Conservation (phyloP, 2,329 filamentous ascomycete genomes). For the Lasiodiplodia hormozganensis region DNA sequence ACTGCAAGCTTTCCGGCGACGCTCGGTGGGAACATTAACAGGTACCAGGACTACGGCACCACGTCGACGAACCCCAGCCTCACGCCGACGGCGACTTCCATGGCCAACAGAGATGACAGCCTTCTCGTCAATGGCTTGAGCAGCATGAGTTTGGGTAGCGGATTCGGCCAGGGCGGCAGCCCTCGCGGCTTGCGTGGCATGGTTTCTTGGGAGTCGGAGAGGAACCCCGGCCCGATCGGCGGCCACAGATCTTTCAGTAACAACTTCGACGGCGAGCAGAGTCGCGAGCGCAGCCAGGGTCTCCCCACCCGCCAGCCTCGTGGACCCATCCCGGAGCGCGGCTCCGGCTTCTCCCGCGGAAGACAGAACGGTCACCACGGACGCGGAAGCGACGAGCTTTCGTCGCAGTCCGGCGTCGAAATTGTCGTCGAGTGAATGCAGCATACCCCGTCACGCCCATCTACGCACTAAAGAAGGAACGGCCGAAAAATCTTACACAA, state of each 20-base stretch:
- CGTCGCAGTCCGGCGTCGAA: constrained; percentile 65
- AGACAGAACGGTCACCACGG: constrained; percentile 68
- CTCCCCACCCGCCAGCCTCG: constrained; percentile 67
- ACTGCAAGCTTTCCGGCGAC: constrained; percentile 83
- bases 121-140: constrained; percentile 69
- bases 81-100: constrained; percentile 63
- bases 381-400: constrained; percentile 69
- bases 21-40: constrained; percentile 67
- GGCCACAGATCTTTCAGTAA: constrained; percentile 69
- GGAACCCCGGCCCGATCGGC: constrained; percentile 66
- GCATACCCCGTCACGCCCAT: constrained; percentile 28
- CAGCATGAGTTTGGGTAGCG: constrained; percentile 64
- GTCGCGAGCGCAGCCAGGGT: constrained; percentile 53
- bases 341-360: constrained; percentile 61
- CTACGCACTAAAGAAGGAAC: constrained; percentile 29
- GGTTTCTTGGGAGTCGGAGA: constrained; percentile 66
- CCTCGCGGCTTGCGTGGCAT: constrained; percentile 66
- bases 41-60: constrained; percentile 64
- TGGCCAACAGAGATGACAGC: constrained; percentile 62
- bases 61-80: constrained; percentile 71
- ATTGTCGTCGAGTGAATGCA: constrained; percentile 64
- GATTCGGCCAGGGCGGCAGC: constrained; percentile 58
- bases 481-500: constrained; percentile 27
- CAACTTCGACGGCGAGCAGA: constrained; percentile 60
- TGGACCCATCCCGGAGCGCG: constrained; percentile 66